These are phyloP conservation scores for Curvularia sp. DNA, from an alignment of 2,329 filamentous ascomycete species.

Conservation along the genomic window DNA sequence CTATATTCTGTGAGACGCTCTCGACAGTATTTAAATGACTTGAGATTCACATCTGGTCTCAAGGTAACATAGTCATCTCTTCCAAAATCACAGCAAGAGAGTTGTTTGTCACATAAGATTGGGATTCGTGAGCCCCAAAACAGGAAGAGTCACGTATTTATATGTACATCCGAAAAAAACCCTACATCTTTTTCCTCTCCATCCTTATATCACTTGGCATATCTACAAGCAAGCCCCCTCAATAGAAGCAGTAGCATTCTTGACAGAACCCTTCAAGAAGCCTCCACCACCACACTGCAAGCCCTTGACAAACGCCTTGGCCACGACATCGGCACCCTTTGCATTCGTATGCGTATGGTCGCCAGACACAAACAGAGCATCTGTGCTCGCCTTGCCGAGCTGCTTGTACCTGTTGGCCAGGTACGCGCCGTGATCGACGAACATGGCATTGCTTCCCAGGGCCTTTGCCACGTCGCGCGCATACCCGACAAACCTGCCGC, in stretches of 20 bases:
- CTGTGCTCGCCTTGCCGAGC: constrained; percentile 59
- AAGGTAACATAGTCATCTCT: no score
- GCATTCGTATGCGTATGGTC: constrained; percentile 70
- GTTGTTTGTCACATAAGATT: no score
- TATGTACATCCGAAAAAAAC: neutral
- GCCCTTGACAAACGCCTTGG: constrained; percentile 66
- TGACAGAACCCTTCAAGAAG: constrained; percentile 51
- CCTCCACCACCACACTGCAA: constrained; percentile 59
- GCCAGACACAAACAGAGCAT: constrained; percentile 61
- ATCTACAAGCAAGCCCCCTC: constrained; percentile 42
- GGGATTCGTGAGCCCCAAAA: neutral
- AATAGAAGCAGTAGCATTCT: constrained; percentile 43
- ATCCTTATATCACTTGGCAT: neutral
- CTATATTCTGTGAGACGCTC: no score
- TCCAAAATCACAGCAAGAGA: no score
- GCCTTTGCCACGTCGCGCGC: constrained; percentile 55
- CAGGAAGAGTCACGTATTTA: neutral
- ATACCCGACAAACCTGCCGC: constrained; percentile 64
- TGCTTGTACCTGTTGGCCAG: constrained; percentile 61
- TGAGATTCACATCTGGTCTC: no score
- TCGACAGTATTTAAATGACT: no score
- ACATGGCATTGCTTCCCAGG: constrained; percentile 57
- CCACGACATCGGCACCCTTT: constrained; percentile 62
- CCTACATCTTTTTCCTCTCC: neutral
- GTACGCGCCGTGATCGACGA: constrained; percentile 68